These are phyloP conservation scores for Calcarisporium arbuscula DNA, from an alignment of 2,329 filamentous ascomycete species.

Conservation along the genomic window DNA sequence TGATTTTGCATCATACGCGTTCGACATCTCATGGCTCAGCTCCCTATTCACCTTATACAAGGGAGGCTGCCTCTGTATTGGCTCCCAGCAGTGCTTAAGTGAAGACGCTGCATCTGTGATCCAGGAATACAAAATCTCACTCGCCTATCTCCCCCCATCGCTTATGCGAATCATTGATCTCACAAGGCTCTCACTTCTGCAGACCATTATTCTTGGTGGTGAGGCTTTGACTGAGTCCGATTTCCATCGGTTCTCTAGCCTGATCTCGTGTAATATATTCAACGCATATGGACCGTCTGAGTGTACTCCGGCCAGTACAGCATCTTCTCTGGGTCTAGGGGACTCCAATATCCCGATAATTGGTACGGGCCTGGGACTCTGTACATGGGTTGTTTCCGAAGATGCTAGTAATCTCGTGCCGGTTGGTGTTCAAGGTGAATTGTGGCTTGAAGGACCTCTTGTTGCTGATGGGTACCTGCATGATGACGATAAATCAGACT, in stretches of 20 bases:
- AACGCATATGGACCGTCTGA: constrained; percentile 15
- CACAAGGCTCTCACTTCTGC: constrained; percentile 5
- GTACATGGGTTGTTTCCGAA: constrained; percentile 43
- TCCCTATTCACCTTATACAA: too few species aligned
- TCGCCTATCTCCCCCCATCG: constrained; percentile 8
- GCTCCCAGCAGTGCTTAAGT: too few species aligned
- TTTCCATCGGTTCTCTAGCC: background rate
- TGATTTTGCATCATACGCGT: constrained; percentile 9
- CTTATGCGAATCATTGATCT: constrained; percentile 9
- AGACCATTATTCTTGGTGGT: constrained; percentile 10
- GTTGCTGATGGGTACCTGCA: constrained; percentile 44
- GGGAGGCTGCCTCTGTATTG: too few species aligned
- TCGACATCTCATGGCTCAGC: constrained; percentile 6
- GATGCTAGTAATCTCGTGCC: constrained; percentile 21
- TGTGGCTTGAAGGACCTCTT: constrained; percentile 34
- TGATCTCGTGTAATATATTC: constrained; percentile 20
- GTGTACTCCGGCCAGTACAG: constrained; percentile 7
- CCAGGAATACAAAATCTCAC: constrained; percentile 6
- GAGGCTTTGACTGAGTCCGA: constrained; percentile 9
- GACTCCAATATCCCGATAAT: constrained; percentile 30
- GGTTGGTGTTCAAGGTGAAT: constrained; percentile 27
- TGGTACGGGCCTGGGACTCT: constrained; percentile 22
- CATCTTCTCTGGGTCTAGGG: constrained; percentile 31
- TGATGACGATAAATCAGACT: constrained; percentile 36
- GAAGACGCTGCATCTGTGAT: too few species aligned